Base-by-base conservation (phyloP, 306 rosid genomes). In the Corylus avellana region DNA sequence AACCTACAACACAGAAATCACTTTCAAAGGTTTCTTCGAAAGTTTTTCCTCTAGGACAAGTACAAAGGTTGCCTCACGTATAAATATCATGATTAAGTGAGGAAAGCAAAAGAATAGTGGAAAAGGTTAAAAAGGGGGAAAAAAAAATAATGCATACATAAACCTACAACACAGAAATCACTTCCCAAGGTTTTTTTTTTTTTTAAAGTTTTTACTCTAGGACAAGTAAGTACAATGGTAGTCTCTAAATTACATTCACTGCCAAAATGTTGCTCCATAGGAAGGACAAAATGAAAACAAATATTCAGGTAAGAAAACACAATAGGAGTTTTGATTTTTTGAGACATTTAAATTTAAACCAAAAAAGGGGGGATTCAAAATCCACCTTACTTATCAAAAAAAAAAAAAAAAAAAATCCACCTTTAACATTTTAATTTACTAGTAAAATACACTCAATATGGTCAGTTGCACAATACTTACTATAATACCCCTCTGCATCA, bases 401-500 rank as follows among this genome's bases (percentile, higher is more conserved):
- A n/a, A n/a, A n/a, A n/a, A n/a, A n/a, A n/a, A n/a, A n/a, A n/a
- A n/a, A 9, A 39, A 67, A 39, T 67, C 48, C 22, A 37, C 22
- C 51, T 12, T 13, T 14, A 7, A 32, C 6, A 18, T 37, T 37
- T 63, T 35, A 32, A 32, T 13, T 32, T 29, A 35, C 39, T 16
- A 63, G 47, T 32, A 35, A 32, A 32, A 7, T 16, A 18, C 8
- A 64, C 22, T 64, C 70, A 32, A 64, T 64, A 58, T 8, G 6
- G 10, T 58, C 20, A 8, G 66, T 35, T 35, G 18, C 11, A 9
- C 47, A 48, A 81, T 77, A 89, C 96, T 93, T 84, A 93, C 98
- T 90, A 77, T 96, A 96, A 87, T 96, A 96, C 10, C 99, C 99
- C 86, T 96, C 99, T 51, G 98, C 96, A 88, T 93, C 99, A 63